A percentile compares a stretch with the other conserved stretches of the same genome.
Conservation (phyloP, 1,284 basidiomycete genomes). For the Puccinia coronata region DNA sequence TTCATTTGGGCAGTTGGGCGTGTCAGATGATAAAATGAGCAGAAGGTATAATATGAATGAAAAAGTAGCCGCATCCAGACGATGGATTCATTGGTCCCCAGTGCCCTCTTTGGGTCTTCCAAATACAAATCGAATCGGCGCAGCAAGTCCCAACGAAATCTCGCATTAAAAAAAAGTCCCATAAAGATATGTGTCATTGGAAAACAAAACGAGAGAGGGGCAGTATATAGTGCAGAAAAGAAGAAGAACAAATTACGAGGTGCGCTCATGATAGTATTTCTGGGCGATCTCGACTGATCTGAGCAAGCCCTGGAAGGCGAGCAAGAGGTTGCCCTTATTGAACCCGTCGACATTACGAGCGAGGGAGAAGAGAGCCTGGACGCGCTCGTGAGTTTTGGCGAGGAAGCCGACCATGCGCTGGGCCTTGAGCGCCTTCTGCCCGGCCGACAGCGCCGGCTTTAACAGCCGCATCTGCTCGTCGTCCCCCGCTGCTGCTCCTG, state of each 20-base stretch:
- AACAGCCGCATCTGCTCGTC: constrained; percentile 8
- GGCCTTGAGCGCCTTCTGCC: constrained; percentile 70
- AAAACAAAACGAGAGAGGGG: background rate
- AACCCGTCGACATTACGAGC: background rate
- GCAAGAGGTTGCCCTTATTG: constrained; percentile 2
- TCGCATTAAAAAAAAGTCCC: too few relatives aligned
- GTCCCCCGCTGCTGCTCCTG: constrained; percentile 54
- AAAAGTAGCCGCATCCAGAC: too few relatives aligned
- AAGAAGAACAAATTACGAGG: constrained; percentile 2
- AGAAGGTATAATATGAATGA: too few relatives aligned
- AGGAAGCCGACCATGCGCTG: constrained; percentile 82
- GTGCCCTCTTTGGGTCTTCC: too few relatives aligned
- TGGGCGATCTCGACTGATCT: constrained; percentile 77
- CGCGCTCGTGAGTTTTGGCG: constrained; percentile 74
- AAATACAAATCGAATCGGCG: too few relatives aligned
- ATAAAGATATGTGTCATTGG: background rate
- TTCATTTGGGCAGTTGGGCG: too few relatives aligned
- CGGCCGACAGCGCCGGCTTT: constrained; percentile 51
- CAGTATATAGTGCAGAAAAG: too few relatives aligned
- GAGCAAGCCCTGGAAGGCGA: constrained; percentile 74
- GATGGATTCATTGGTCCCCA: too few relatives aligned
- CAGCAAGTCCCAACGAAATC: too few relatives aligned
- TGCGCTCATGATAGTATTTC: constrained; percentile 53
- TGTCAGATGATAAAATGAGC: too few relatives aligned
- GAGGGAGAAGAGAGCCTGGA: constrained; percentile 70